Conservation (phyloP, 2,329 filamentous ascomycete species). For the Fusarium sp. region DNA sequence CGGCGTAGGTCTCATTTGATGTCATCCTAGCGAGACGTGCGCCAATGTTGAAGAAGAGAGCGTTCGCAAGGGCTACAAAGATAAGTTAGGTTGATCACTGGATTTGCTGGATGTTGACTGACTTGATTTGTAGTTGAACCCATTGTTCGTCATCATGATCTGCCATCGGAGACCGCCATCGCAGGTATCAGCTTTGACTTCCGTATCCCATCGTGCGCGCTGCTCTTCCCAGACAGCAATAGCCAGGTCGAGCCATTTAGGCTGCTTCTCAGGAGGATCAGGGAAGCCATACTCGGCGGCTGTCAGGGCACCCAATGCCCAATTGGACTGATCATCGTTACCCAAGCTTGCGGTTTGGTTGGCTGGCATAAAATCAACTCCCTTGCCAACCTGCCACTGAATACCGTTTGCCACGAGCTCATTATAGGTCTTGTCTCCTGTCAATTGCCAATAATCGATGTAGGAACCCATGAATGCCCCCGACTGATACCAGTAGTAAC, state of each 20-base stretch:
- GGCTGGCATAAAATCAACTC: slow-evolving; percentile 67
- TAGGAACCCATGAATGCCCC: slow-evolving; percentile 74
- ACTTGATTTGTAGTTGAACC: slow-evolving; percentile 81
- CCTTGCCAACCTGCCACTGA: slow-evolving; percentile 65
- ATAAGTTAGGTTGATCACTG: rapidly evolving
- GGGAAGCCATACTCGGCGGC: slow-evolving; percentile 74
- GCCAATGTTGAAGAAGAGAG: slow-evolving; percentile 71
- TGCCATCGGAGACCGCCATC: slow-evolving; percentile 77
- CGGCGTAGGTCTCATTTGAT: slow-evolving; percentile 70
- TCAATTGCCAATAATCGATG: slow-evolving; percentile 77
- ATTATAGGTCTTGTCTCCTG: slow-evolving; percentile 73
- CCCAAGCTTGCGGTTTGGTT: slow-evolving; percentile 66
- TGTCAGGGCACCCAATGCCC: slow-evolving; percentile 75
- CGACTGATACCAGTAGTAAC: slow-evolving; percentile 80
- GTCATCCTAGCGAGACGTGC: slow-evolving; percentile 79
- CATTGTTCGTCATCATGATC: slow-evolving; percentile 76
- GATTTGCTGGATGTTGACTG: slow-evolving; percentile 17
- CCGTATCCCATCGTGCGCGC: slow-evolving; percentile 63
- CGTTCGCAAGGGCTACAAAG: slow-evolving; percentile 64
- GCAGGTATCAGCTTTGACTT: slow-evolving; percentile 53
- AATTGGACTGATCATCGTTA: slow-evolving; percentile 78
- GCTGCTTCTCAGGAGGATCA: slow-evolving; percentile 60
- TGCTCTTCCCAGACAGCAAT: slow-evolving; percentile 60
- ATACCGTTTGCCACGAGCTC: slow-evolving; percentile 65
- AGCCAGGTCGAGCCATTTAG: slow-evolving; percentile 72